Conservation (phyloP, 805 yeast species). For the Myxozyma neglecta region DNA sequence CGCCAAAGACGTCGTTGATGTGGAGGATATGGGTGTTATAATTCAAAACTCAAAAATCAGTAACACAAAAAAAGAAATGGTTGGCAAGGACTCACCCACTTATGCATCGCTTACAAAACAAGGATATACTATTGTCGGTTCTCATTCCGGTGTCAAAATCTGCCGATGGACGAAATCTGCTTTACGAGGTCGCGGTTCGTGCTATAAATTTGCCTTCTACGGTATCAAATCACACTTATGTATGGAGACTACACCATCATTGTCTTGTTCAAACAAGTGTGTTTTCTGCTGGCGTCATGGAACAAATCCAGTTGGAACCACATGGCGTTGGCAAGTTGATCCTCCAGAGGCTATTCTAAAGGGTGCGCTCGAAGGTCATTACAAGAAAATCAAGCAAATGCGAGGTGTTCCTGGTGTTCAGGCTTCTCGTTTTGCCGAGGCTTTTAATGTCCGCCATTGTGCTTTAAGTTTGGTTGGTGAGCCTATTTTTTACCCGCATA, state of each 20-base stretch:
- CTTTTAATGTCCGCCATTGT: constrained; percentile 85
- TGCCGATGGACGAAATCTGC: constrained; percentile 97
- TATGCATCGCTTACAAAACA: constrained; percentile 85
- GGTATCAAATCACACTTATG: constrained; percentile 89
- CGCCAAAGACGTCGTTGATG: constrained; percentile 62
- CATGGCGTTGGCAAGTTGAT: constrained; percentile 96
- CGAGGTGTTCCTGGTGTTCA: constrained; percentile 94
- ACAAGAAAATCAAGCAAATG: constrained; percentile 89
- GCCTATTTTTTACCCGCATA: constrained; percentile 90
- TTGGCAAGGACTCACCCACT: constrained; percentile 84
- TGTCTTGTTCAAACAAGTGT: constrained; percentile 92
- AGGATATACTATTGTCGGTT: constrained; percentile 89
- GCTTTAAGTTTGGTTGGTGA: constrained; percentile 92
- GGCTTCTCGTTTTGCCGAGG: constrained; percentile 86
- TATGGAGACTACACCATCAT: constrained; percentile 93
- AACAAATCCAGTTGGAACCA: constrained; percentile 92
- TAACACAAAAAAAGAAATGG: constrained; percentile 68
- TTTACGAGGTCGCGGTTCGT: constrained; percentile 87
- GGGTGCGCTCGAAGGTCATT: constrained; percentile 87
- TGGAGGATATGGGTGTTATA: constrained; percentile 81
- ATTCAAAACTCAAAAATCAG: constrained; percentile 41
- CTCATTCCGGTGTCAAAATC: constrained; percentile 92
- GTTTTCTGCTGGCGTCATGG: constrained; percentile 98
- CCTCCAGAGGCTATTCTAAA: constrained; percentile 79
- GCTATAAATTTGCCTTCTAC: constrained; percentile 89